These are phyloP conservation scores for Termitomyces sp. DNA, from an alignment of 768 basidiomycete genomes.

Conservation along the genomic window DNA sequence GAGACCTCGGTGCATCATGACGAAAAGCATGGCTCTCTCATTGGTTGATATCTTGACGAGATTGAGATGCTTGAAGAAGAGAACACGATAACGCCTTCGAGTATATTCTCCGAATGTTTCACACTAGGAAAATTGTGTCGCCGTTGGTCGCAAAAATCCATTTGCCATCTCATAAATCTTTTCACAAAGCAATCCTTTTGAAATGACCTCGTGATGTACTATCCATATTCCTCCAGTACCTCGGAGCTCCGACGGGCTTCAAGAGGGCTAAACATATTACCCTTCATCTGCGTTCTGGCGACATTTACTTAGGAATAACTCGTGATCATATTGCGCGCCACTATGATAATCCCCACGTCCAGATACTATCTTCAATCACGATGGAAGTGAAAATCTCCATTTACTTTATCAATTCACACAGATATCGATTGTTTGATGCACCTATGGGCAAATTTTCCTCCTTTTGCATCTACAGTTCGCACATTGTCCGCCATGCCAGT, in stretches of 20 bases:
- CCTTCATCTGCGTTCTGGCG: not conserved
- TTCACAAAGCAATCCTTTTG: not conserved
- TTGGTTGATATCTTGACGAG: too few species aligned
- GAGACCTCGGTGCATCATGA: not conserved
- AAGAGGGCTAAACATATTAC: not conserved
- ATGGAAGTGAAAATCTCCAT: not conserved
- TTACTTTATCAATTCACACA: not conserved
- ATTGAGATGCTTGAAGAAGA: not conserved
- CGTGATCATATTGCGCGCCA: not conserved
- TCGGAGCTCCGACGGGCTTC: slow-evolving; percentile 5
- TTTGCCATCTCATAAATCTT: not conserved
- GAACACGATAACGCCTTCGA: not conserved
- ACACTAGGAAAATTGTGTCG: not conserved
- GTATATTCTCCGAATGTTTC: not conserved
- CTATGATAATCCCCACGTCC: slow-evolving; percentile 1
- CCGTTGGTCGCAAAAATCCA: not conserved
- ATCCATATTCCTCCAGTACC: not conserved
- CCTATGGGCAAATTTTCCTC: not conserved
- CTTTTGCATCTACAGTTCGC: not conserved
- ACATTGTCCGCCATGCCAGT: not conserved
- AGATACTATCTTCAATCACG: slow-evolving; percentile 1
- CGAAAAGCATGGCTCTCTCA: not conserved
- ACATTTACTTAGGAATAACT: not conserved
- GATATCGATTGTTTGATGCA: not conserved
- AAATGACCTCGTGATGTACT: not conserved